Base-by-base conservation (phyloP, 495 filamentous ascomycete species). In the Zalerion maritima region DNA sequence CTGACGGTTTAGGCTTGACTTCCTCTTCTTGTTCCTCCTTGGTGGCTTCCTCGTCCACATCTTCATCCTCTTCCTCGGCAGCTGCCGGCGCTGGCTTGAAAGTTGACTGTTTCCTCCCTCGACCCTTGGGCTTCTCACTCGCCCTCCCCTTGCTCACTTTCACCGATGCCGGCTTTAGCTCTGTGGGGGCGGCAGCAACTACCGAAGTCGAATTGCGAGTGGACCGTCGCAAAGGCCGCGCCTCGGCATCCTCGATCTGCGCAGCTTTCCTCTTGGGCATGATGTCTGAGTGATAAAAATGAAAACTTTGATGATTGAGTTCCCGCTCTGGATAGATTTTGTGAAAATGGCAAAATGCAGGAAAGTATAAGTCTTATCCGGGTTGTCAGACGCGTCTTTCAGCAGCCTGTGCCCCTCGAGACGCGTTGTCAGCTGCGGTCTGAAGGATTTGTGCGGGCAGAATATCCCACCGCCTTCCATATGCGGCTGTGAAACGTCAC, bases 261-360 rank as follows among this genome's bases (percentile, higher is more conserved):
- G 24, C 26, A 12, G 54, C 49, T 31, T 60, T 61, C 23, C 57
- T 46, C 26, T 61, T 62, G 3, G 43, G 40, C 58, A 60, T 60
- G 18, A 4, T 41, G 9, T 3, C 0, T 5, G 14, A 16, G 9
- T 4, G n/a, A 10, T n/a, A 29, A 8, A 14, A 28, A 28, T 18
- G 18, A 15, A 17, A 26, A 14, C 2, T 18, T 6, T 26, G 28
- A 5, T 11, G 19, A 20, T 14, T 17, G 26, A 12, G 16, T 19
- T 29, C 18, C 6, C n/a, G n/a, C n/a, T n/a, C n/a, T n/a, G n/a
- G n/a, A n/a, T n/a, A n/a, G n/a, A n/a, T n/a, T n/a, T n/a, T n/a
- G n/a, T n/a, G n/a, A n/a, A n/a, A n/a, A n/a, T n/a, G n/a, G n/a
- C n/a, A n/a, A n/a, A n/a, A n/a, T n/a, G n/a, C n/a, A n/a, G n/a